A percentile compares a stretch with the other conserved stretches of the same genome.
These are phyloP conservation scores for Phlebopus sp. DNA, from an alignment of 1,284 basidiomycete species.

Conservation along the genomic window DNA sequence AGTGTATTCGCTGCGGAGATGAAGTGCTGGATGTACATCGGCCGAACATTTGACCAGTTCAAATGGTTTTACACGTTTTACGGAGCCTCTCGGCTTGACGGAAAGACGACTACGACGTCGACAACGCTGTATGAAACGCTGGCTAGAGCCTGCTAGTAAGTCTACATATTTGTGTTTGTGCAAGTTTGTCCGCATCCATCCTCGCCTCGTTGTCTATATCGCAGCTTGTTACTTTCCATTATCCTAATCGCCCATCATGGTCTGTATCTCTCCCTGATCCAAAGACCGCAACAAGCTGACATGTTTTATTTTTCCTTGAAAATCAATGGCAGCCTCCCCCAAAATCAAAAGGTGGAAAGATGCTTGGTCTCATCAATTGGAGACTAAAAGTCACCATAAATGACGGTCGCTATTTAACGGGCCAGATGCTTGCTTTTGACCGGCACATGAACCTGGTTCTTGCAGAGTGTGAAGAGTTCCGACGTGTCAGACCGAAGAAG, in stretches of 20 bases:
- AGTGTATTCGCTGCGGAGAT: too few species aligned
- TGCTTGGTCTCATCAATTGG: conserved; percentile 98
- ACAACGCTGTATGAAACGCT: too few species aligned
- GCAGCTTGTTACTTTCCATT: conserved; percentile 18
- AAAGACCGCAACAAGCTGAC: conserved; percentile 4
- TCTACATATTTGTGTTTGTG: conserved; percentile 22
- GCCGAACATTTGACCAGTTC: too few species aligned
- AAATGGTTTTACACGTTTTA: too few species aligned
- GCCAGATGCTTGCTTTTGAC: conserved; percentile 99
- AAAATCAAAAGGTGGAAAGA: conserved; percentile 96
- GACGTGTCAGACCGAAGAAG: conserved; percentile 85
- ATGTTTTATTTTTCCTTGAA: background rate
- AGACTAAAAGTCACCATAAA: conserved; percentile 96
- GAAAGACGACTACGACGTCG: too few species aligned
- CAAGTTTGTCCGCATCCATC: conserved; percentile 24
- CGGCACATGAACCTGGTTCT: conserved; percentile 99
- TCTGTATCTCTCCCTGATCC: conserved; percentile 33
- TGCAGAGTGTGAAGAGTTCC: conserved; percentile 95
- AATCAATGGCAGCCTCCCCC: conserved; percentile 68
- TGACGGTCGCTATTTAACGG: conserved; percentile 93
- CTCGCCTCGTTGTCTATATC: conserved; percentile 16
- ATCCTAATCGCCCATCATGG: conserved; percentile 55
- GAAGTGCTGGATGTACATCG: background rate
- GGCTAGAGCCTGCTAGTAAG: too few species aligned
- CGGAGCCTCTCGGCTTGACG: background rate